phyloP scores from a whole-genome alignment of 352 stramenopile species.

The Phytophthora pini region DNA sequence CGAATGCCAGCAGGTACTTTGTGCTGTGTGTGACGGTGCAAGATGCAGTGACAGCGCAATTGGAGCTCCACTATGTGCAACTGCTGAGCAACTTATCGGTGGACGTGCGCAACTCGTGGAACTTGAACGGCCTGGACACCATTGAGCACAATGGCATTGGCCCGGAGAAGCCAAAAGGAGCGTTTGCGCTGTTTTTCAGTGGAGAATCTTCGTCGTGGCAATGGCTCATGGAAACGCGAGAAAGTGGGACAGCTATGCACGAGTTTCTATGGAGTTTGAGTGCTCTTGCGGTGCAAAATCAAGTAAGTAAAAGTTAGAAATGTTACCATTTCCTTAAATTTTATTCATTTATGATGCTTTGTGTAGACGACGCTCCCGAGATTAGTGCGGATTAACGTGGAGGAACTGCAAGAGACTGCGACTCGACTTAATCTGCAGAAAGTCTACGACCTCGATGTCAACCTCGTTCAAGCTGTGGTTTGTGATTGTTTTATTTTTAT shows the following conservation, averaged over 20 bases:
- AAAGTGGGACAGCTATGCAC: conserved; percentile 60
- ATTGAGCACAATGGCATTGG: conserved; percentile 68
- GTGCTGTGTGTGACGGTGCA: conserved; percentile 73
- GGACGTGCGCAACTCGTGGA: conserved; percentile 69
- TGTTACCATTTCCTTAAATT: not conserved
- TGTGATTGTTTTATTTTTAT: not conserved
- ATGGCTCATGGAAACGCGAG: conserved; percentile 65
- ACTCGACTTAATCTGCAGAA: conserved; percentile 60
- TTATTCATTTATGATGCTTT: not conserved
- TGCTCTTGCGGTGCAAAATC: conserved; percentile 59
- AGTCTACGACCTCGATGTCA: conserved; percentile 69
- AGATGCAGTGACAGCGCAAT: conserved; percentile 29
- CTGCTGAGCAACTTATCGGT: conserved; percentile 73
- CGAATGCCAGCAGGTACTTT: conserved; percentile 55
- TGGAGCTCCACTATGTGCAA: conserved; percentile 71
- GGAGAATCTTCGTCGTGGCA: conserved; percentile 55
- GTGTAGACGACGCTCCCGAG: conserved; percentile 50
- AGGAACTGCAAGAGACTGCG: conserved; percentile 67
- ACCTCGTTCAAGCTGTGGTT: conserved; percentile 63
- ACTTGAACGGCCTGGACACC: conserved; percentile 54
- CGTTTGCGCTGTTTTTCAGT: conserved; percentile 64
- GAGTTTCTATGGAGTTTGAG: conserved; percentile 83
- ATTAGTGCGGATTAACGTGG: conserved; percentile 59
- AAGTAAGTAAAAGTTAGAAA: conserved; percentile 25
- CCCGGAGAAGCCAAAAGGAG: conserved; percentile 55